Base-by-base conservation (phyloP, 2,329 filamentous ascomycete species). In the Penicillium sp. region DNA sequence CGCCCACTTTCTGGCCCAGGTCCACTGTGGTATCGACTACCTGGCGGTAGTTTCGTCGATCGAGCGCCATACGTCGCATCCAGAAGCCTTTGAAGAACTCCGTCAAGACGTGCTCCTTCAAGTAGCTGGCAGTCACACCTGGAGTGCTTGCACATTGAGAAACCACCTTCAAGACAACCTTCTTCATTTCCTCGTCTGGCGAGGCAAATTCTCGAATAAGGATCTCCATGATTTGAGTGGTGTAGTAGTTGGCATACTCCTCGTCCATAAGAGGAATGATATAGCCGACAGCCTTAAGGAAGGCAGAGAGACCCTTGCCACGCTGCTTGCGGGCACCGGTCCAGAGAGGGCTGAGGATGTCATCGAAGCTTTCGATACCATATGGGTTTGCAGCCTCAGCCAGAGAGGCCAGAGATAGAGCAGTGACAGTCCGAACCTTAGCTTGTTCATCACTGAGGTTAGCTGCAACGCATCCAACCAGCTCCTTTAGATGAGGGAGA, bases 21-120 rank as follows among this genome's bases (percentile, higher is more conserved):
- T 99, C 94, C 15, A 97, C 93, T 0, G 94, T 99, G 0, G 94
- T 99, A 72, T 99, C 94, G 8, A 99, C 94, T 7, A 99, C 94
- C 71, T 97, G 93, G 65, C 93, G 86, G 73, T 97, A 99, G 78
- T 97, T 99, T 62, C 94, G 87, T 79, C 96, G 96, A 74, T 99
- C 94, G 54, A 99, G 79, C 8, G 94, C 94, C 91, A 99, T 97
- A 54, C 94, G 84, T 60, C 94, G 83, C 39, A 97, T 92, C 94
- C 94, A 99, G 77, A 99, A 99, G 69, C 89, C 92, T 79, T 97
- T 97, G 80, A 99, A 99, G 71, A 99, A 99, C 58, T 97, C 94
- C 62, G 90, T 87, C 38, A 99, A 80, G 8, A 99, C 92, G 59
- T 96, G 89, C 69, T 97, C 92, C 74, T 97, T 97, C 39, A 99